A percentile compares a stretch with the other conserved stretches of the same genome.
phyloP scores from a whole-genome alignment of 2,329 filamentous ascomycete genomes.

The Fusarium torulosum region DNA sequence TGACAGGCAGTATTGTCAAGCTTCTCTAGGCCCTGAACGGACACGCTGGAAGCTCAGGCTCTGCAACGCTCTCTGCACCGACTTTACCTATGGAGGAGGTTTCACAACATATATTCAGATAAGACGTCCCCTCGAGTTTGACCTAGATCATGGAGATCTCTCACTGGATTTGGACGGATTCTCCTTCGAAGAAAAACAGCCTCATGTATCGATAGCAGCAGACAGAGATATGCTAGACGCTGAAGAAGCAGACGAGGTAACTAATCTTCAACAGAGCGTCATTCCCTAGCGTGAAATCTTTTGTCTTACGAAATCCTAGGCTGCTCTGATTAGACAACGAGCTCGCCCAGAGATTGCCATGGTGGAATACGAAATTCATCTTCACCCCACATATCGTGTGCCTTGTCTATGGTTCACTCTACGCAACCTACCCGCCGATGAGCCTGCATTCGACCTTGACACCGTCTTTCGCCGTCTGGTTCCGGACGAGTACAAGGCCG shows the following conservation, averaged over 20 bases:
- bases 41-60: conserved; percentile 67
- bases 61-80: conserved; percentile 63
- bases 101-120: conserved; percentile 69
- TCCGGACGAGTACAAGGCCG: conserved; percentile 71
- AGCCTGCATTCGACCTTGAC: conserved; percentile 72
- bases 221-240: conserved; percentile 64
- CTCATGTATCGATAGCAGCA: conserved; percentile 43
- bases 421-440: conserved; percentile 67
- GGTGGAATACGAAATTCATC: conserved; percentile 79
- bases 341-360: conserved; percentile 55
- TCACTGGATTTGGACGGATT: conserved; percentile 61
- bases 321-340: conserved; percentile 53
- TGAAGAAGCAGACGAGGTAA: conserved; percentile 67
- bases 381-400: conserved; percentile 79
- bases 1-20: conserved; percentile 69
- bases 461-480: conserved; percentile 79
- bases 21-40: conserved; percentile 67
- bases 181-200: conserved; percentile 53
- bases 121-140: conserved; percentile 63
- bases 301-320: conserved; percentile 53
- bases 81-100: conserved; percentile 57
- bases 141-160: conserved; percentile 60
- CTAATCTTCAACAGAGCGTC: conserved; percentile 18
- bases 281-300: conserved; percentile 8
- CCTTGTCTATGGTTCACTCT: conserved; percentile 83